Evolutionary conservation across 2,329 filamentous ascomycete species (phyloP), one percentile per base, ranked within the genome.

Genomic region (Dothistroma septosporum): DNA sequence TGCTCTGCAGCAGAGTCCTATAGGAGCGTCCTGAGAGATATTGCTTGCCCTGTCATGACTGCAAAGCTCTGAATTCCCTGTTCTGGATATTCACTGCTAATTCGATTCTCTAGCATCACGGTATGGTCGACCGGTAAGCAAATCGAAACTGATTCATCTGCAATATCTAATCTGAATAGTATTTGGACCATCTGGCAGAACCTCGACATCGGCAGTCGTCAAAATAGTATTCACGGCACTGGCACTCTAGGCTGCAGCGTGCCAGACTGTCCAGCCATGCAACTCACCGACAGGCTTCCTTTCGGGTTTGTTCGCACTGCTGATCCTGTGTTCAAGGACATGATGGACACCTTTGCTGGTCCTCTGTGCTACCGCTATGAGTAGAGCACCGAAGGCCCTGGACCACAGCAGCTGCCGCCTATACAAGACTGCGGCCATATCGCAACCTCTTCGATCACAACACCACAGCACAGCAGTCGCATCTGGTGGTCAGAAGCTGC

Each of bases 131-230:
- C 21, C 46, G 46, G 46, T 49, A 49, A 49, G 46, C 10, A 44
- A 44, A 14, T 24, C 2, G 14, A 1, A 6, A 2, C 24, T 28
- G 24, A 28, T 28, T 28, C 24, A 6, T 28, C 6, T 28, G 24
- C 24, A 2, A 28, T 64, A 46, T 62, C 16, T 76, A 76, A 74
- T 82, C 19, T 79, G 81, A 63, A 49, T 11, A 73, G 78, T 0
- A 63, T 77, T 4, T 83, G 75, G 71, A 78, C 76, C 71, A 79
- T 78, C 12, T 83, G 81, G 81, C 80, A 83, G 66, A 78, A 78
- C 60, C 69, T 76, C 52, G 75, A 82, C 59, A 67, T 75, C 41
- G 64, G 68, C 53, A 70, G 71, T 12, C 72, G 80, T 14, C 71
- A 71, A 57, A 69, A 75, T 54, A 72, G 69, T 31, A 75, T 82